Conservation (phyloP, 371 early-diverging fungal species). For the Apophysomyces elegans region DNA sequence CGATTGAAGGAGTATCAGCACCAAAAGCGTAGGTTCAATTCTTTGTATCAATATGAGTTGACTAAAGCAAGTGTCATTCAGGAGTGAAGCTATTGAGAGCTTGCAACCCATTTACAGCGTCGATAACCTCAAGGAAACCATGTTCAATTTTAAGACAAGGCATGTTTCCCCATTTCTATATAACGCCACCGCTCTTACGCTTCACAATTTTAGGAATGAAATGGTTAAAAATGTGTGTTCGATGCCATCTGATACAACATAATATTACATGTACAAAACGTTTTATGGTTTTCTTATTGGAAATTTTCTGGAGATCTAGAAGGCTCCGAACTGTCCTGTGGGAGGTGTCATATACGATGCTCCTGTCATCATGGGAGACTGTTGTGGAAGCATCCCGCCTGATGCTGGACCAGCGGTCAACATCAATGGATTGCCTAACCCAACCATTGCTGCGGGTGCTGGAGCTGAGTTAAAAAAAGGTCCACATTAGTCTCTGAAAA, state of each 20-base stretch:
- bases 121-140: conserved; percentile 37
- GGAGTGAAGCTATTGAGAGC: conserved; percentile 39
- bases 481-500: background rate
- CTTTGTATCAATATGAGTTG: background rate
- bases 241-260: conserved; percentile 4
- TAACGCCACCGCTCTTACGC: background rate
- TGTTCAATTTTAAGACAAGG: conserved; percentile 37
- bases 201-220: background rate
- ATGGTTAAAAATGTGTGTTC: conserved; percentile 8
- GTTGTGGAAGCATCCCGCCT: conserved; percentile 40
- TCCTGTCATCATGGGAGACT: conserved; percentile 48
- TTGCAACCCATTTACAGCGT: conserved; percentile 33
- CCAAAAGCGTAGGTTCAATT: conserved; percentile 33
- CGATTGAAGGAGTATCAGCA: conserved; percentile 49
- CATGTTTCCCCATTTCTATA: conserved; percentile 1
- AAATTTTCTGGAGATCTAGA: background rate
- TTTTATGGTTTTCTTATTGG: background rate
- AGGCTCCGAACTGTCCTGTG: conserved; percentile 2
- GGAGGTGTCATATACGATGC: conserved; percentile 22
- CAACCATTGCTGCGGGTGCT: conserved; percentile 37
- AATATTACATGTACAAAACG: background rate
- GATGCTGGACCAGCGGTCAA: conserved; percentile 46
- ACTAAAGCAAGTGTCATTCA: background rate
- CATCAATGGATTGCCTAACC: conserved; percentile 70
- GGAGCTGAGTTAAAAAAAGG: conserved; percentile 23